These are phyloP conservation scores for Ilyonectria sp. DNA, from an alignment of 2,329 filamentous ascomycete genomes.

Conservation along the genomic window DNA sequence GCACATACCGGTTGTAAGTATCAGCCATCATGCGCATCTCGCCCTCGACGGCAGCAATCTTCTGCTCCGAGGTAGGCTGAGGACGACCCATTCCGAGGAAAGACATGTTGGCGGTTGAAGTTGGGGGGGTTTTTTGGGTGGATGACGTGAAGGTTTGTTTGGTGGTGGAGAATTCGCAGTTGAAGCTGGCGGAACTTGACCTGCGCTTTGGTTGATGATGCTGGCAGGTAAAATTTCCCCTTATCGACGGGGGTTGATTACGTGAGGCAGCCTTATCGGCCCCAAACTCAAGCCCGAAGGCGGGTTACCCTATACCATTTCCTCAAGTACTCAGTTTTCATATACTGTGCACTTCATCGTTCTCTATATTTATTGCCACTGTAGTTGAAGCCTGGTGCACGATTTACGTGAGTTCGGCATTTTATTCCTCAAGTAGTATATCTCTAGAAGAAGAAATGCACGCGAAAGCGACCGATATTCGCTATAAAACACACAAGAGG, in stretches of 20 bases:
- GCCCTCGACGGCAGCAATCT: constrained; percentile 95
- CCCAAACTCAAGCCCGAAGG: neutral
- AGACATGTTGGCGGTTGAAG: constrained; percentile 56
- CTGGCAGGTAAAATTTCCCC: constrained; percentile 45
- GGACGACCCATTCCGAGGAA: constrained; percentile 71
- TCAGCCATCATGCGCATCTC: constrained; percentile 98
- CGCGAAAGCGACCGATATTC: too few relatives aligned
- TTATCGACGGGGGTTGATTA: constrained; percentile 45
- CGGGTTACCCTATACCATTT: constrained; percentile 38
- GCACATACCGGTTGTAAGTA: constrained; percentile 92
- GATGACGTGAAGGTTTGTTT: constrained; percentile 14
- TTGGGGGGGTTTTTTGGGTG: neutral
- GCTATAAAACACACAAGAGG: too few relatives aligned
- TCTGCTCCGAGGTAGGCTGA: constrained; percentile 94
- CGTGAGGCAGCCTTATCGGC: constrained; percentile 37
- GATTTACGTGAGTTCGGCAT: too few relatives aligned
- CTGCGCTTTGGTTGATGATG: constrained; percentile 26
- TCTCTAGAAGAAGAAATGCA: too few relatives aligned
- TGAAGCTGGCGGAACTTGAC: constrained; percentile 30
- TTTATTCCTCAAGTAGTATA: too few relatives aligned
- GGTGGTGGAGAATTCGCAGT: constrained; percentile 25
- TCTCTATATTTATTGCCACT: neutral
- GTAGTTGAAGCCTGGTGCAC: too few relatives aligned
- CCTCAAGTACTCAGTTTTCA: neutral
- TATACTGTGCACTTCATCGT: neutral